phyloP scores from a whole-genome alignment of 2,329 filamentous ascomycete genomes.

The Anthostomella pinea region DNA sequence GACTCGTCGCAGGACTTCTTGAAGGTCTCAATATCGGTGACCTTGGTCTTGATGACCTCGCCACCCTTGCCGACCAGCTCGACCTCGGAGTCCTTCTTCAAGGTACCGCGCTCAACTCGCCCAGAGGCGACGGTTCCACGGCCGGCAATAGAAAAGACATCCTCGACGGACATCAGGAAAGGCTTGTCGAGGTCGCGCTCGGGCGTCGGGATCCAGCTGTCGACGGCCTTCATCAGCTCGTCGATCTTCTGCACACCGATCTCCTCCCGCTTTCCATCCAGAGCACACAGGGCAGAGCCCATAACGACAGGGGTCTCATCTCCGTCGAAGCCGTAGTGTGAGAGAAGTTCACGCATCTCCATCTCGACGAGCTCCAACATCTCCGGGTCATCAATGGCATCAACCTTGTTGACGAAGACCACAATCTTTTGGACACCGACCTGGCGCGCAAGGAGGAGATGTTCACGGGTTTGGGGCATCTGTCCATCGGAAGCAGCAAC shows the following conservation, averaged over 20 bases:
- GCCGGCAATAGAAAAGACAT: conserved; percentile 84
- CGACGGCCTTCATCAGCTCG: conserved; percentile 84
- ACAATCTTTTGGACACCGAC: conserved; percentile 98
- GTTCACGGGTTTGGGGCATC: conserved; percentile 99
- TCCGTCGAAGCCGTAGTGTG: conserved; percentile 92
- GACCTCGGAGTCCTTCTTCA: conserved; percentile 93
- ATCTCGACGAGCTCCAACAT: conserved; percentile 99
- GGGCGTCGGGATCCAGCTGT: conserved; percentile 95
- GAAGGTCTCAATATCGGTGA: conserved; percentile 99
- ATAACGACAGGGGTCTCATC: conserved; percentile 97
- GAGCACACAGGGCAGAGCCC: conserved; percentile 91
- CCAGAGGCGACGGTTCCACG: conserved; percentile 96
- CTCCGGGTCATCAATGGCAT: conserved; percentile 94
- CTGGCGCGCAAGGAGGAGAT: conserved; percentile 95
- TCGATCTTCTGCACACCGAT: conserved; percentile 88
- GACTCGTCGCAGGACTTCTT: conserved; percentile 99
- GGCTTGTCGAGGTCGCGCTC: conserved; percentile 94
- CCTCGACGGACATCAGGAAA: conserved; percentile 98
- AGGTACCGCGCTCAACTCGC: conserved; percentile 89
- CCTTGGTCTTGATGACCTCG: conserved; percentile 92
- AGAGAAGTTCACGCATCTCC: conserved; percentile 98
- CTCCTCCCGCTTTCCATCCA: conserved; percentile 82
- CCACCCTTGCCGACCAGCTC: conserved; percentile 88
- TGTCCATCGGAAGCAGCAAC: conserved; percentile 98
- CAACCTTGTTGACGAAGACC: conserved; percentile 99